Evolutionary conservation across 1,139 yeast species (phyloP).

Genomic region (Debaryomyces psychrophilus): DNA sequence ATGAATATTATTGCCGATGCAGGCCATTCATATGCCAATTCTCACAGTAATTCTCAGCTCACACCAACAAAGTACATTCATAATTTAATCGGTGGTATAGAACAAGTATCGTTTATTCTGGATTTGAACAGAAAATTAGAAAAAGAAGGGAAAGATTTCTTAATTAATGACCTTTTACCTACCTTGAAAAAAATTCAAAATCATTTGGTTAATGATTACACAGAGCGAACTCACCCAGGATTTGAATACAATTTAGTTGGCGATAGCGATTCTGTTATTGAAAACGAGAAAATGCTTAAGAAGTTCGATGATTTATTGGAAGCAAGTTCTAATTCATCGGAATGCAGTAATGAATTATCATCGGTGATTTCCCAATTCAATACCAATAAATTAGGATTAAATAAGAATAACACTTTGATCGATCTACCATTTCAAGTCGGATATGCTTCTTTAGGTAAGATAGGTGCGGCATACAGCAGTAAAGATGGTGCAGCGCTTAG

Average conservation of each 20-base stretch:
- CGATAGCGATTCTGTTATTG: slow-evolving; percentile 43
- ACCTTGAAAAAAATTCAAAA: slow-evolving; percentile 59
- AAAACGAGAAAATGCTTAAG: slow-evolving; percentile 45
- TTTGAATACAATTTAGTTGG: slow-evolving; percentile 65
- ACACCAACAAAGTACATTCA: slow-evolving; percentile 61
- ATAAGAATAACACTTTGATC: slow-evolving; percentile 46
- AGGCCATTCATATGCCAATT: slow-evolving; percentile 85
- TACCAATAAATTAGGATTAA: slow-evolving; percentile 10
- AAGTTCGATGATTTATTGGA: slow-evolving; percentile 32
- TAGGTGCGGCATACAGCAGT: slow-evolving; percentile 69
- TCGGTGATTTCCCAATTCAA: slow-evolving; percentile 16
- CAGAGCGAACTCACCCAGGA: slow-evolving; percentile 20
- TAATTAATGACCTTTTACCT: slow-evolving; percentile 61
- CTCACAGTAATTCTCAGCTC: slow-evolving; percentile 66
- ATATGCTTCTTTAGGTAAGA: slow-evolving; percentile 70
- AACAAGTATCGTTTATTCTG: slow-evolving; percentile 72
- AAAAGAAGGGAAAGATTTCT: slow-evolving; percentile 51
- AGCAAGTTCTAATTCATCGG: background rate
- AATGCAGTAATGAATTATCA: slow-evolving; percentile 11
- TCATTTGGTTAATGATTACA: slow-evolving; percentile 36
- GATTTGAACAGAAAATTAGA: slow-evolving; percentile 58
- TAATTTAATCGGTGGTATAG: slow-evolving; percentile 71
- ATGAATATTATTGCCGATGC: slow-evolving; percentile 78
- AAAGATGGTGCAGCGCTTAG: slow-evolving; percentile 86
- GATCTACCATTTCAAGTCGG: slow-evolving; percentile 88